Evolutionary conservation across 768 basidiomycete species (phyloP), one percentile per base, ranked within the genome.

Genomic region (Hericium coralloides): DNA sequence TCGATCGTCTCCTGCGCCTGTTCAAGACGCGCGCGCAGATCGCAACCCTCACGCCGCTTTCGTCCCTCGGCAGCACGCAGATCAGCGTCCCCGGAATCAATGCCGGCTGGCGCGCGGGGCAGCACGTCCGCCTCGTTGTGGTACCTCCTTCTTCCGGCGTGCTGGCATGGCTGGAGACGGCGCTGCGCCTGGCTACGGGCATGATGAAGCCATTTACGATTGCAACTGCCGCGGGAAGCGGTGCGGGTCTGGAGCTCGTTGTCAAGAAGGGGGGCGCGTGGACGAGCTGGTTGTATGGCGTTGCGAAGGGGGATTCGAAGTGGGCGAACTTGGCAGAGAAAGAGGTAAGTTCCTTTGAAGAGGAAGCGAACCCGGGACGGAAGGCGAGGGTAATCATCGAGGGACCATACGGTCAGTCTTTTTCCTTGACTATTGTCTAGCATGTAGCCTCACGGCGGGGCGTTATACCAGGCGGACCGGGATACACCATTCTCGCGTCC

Each of bases 101-200:
- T 50, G 68, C 72, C 0, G 83, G 83, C 18, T 84, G 82, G 82
- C 70, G 80, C 31, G 72, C 80, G 0, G 82, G 84, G 2, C 82
- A 84, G 62, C 81, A 84, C 63, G 79, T 85, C 48, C 76, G 82
- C 49, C 59, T 85, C 31, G 69, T 78, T 45, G 69, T 79, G 0
- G 68, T 79, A 1, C 67, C 69, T 9, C 63, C 73, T 15, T 10
- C n/a, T 4, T 71, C 67, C 20, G 73, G 75, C 70, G 63, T 45
- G 55, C 3, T 45, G 5, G 56, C 55, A 12, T 61, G 55, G 55
- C 18, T 58, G 41, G 9, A n/a, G 43, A n/a, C 43, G n/a, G 43
- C 43, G 7, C n/a, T 20, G 6, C 43, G 43, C 43, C 7, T 45
- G 43, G 6, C 20, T 4, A 15, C 60, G 12, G 23, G 53, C 39